Conservation (phyloP, 495 filamentous ascomycete species). For the Penicillium salamii region DNA sequence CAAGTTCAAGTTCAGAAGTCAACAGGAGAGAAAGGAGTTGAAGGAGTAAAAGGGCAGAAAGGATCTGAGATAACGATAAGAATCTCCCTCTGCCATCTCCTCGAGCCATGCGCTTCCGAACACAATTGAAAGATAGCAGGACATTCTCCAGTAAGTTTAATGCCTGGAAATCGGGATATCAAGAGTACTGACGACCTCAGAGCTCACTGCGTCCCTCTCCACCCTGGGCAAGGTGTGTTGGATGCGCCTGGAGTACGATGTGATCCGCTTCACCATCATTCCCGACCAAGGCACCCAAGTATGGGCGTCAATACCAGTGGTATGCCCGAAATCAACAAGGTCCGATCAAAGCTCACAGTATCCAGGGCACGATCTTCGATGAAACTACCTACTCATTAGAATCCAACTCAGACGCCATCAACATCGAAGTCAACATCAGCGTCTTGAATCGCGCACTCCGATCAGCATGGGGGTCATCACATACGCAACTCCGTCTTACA, state of each 20-base stretch:
- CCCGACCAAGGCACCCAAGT: conserved; percentile 92
- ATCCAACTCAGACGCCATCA: conserved; percentile 79
- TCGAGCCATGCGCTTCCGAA: conserved; percentile 72
- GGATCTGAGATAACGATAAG: conserved; percentile 23
- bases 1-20: too few species aligned
- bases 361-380: conserved; percentile 80
- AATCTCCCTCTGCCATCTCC: conserved; percentile 6
- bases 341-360: not conserved
- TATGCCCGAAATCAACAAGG: conserved; percentile 38
- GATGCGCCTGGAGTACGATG: conserved; percentile 82
- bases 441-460: conserved; percentile 81
- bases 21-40: not conserved
- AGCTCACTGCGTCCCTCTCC: conserved; percentile 78
- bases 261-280: conserved; percentile 90
- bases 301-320: conserved; percentile 67
- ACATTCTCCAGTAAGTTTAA: conserved; percentile 74
- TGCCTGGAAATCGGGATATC: not conserved
- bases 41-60: not conserved
- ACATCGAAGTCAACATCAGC: conserved; percentile 85
- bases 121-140: conserved; percentile 71
- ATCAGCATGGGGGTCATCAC: conserved; percentile 71
- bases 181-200: conserved; percentile 39
- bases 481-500: conserved; percentile 81
- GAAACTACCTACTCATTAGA: conserved; percentile 70
- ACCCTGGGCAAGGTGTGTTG: conserved; percentile 91